Evolutionary conservation across 768 basidiomycete species (phyloP).

Genomic region (Basidioascus undulatus): DNA sequence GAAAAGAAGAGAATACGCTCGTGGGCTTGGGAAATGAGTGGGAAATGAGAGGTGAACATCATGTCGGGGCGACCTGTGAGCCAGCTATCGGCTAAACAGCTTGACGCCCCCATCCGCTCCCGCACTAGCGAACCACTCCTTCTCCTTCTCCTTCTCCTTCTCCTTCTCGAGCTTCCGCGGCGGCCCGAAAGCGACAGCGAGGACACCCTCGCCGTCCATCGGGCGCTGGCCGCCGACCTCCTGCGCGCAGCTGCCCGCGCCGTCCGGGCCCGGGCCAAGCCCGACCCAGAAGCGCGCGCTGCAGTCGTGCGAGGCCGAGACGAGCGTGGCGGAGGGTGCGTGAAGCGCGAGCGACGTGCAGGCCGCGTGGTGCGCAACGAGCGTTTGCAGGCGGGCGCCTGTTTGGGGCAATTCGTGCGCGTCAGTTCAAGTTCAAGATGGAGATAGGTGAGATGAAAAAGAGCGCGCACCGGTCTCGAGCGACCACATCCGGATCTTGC

Average conservation of each 20-base stretch:
- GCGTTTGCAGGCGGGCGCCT: slow-evolving; percentile 73
- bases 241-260: slow-evolving; percentile 34
- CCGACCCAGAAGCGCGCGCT: slow-evolving; percentile 80
- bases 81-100: too few relatives aligned
- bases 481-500: slow-evolving; percentile 73
- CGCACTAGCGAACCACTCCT: slow-evolving; percentile 80
- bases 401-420: not conserved
- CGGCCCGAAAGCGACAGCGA: slow-evolving; percentile 65
- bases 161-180: slow-evolving; percentile 55
- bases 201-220: slow-evolving; percentile 73
- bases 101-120: slow-evolving; percentile 92
- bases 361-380: slow-evolving; percentile 72
- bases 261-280: slow-evolving; percentile 33
- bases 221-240: slow-evolving; percentile 66
- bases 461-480: slow-evolving; percentile 39
- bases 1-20: too few relatives aligned
- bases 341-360: slow-evolving; percentile 80
- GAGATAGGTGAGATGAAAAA: not conserved
- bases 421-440: not conserved
- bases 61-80: too few relatives aligned
- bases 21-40: too few relatives aligned
- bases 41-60: too few relatives aligned
- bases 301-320: slow-evolving; percentile 80
- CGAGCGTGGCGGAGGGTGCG: slow-evolving; percentile 59
- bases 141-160: too few relatives aligned